phyloP scores from a whole-genome alignment of 2,329 filamentous ascomycete species.

The Nothophaeocryptopus gaeumannii region DNA sequence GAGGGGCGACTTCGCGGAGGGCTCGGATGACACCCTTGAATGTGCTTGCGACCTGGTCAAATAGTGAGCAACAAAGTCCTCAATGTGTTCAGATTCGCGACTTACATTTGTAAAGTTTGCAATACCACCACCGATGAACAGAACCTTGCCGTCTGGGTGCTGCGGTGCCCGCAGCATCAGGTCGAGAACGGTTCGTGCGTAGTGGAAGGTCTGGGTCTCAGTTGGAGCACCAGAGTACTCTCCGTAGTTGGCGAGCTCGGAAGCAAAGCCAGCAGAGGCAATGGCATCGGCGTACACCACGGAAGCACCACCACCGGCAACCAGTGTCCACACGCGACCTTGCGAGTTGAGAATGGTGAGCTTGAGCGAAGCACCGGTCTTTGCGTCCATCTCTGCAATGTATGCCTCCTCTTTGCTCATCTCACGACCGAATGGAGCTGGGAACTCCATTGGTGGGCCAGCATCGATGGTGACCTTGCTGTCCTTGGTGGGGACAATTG shows the following conservation, averaged over 20 bases:
- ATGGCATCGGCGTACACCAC: conserved; percentile 99
- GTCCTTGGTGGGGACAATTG: conserved; percentile 57
- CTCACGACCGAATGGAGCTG: conserved; percentile 97
- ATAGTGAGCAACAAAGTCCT: conserved; percentile 17
- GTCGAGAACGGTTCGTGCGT: conserved; percentile 93
- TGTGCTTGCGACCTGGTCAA: conserved; percentile 69
- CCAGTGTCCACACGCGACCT: conserved; percentile 95
- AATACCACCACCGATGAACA: conserved; percentile 99
- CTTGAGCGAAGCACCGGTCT: conserved; percentile 98
- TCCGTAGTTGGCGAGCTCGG: conserved; percentile 98
- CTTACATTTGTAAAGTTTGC: conserved; percentile 98
- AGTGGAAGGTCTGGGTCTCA: conserved; percentile 99
- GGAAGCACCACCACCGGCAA: conserved; percentile 98
- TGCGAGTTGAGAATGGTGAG: conserved; percentile 89
- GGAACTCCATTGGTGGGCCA: conserved; percentile 97
- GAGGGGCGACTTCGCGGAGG: conserved; percentile 80
- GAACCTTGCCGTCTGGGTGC: conserved; percentile 88
- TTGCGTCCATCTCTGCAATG: conserved; percentile 97
- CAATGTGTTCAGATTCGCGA: conserved; percentile 5
- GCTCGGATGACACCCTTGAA: conserved; percentile 99
- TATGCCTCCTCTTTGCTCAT: conserved; percentile 98
- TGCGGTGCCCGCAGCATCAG: conserved; percentile 91
- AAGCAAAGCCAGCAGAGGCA: conserved; percentile 89
- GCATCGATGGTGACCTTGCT: conserved; percentile 90
- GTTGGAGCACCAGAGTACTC: conserved; percentile 99